Evolutionary conservation across 805 yeast species (phyloP).

Genomic region (Spathaspora gorwiae): DNA sequence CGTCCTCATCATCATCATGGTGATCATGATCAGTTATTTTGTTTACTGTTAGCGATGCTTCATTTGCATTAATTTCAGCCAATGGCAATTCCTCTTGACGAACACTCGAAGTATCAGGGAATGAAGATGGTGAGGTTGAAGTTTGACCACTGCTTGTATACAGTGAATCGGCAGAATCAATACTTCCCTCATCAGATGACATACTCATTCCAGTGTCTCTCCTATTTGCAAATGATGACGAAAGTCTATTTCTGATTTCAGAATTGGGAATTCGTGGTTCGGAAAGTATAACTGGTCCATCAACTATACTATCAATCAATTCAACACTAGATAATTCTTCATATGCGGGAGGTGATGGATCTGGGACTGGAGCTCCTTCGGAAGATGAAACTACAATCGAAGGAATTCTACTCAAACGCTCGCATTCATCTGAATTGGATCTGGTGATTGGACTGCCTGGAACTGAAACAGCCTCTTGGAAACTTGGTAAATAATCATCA

Average conservation of each 20-base stretch:
- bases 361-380: constrained; percentile 7
- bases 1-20: background rate
- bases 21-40: background rate
- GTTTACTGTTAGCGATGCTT: no score
- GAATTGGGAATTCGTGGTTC: constrained; percentile 3
- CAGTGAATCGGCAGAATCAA: background rate
- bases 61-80: no score
- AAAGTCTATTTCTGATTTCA: background rate
- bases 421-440: constrained; percentile 35
- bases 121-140: background rate
- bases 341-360: constrained; percentile 32
- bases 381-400: constrained; percentile 13
- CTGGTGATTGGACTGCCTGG: constrained; percentile 29
- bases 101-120: background rate
- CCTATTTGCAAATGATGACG: background rate
- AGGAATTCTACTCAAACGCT: constrained; percentile 33
- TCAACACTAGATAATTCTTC: constrained; percentile 8
- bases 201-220: background rate
- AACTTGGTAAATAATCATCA: constrained; percentile 44
- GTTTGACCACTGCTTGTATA: background rate
- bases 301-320: background rate
- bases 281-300: background rate
- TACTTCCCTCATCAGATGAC: background rate
- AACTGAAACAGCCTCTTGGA: constrained; percentile 55
- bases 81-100: background rate